Conservation (phyloP, 225 moss, liverwort and hornwort genomes). For the Pseudoscleropodium purum region DNA sequence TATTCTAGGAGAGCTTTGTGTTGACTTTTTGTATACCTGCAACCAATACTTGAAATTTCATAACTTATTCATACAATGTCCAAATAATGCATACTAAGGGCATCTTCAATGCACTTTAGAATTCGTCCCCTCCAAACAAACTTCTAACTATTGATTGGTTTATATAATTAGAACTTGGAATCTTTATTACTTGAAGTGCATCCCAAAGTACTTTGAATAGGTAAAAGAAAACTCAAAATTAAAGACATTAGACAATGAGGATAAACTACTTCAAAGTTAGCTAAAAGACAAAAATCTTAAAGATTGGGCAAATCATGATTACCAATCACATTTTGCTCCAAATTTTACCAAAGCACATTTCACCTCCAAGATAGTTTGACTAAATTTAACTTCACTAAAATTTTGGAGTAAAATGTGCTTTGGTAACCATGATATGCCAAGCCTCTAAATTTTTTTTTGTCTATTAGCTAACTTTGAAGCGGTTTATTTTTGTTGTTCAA, state of each 20-base stretch:
- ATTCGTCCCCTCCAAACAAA: background rate
- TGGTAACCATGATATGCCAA: fast-evolving
- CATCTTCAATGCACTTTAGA: background rate
- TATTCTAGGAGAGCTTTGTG: background rate
- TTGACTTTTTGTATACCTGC: background rate
- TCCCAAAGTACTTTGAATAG: background rate
- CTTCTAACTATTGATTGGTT: background rate
- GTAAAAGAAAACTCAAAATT: background rate
- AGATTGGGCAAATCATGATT: fast-evolving
- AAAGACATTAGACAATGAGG: background rate
- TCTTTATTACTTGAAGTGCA: fast-evolving
- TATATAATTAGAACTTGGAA: background rate
- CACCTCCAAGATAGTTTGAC: too few relatives aligned
- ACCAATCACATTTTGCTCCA: background rate
- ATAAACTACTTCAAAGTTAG: background rate
- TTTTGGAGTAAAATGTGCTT: background rate
- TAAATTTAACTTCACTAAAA: background rate
- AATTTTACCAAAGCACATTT: too few relatives aligned
- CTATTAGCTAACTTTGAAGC: background rate
- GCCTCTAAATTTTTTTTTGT: background rate
- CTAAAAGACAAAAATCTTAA: background rate
- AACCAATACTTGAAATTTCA: background rate
- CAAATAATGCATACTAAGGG: background rate
- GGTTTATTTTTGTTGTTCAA: background rate
- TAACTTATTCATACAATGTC: background rate